Evolutionary conservation across 257 asterid species (phyloP), one percentile per base, ranked within the genome.

Genomic region (Fraxinus americana): DNA sequence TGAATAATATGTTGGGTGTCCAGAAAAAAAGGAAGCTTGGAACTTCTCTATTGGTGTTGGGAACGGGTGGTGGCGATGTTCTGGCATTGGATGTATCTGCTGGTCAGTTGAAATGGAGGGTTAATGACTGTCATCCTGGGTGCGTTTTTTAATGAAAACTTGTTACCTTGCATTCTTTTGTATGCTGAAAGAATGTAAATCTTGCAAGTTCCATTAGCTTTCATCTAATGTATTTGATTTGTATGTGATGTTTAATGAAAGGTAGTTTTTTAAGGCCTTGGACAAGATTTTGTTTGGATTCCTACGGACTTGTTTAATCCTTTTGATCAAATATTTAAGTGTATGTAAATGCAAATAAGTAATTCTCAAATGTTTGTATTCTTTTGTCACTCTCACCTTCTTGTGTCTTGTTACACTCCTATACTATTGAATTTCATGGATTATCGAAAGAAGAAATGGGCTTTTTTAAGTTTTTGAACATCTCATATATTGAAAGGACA

Each of bases 21-120:
- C 81, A 95, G 98, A 95, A 89, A 78, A 94, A 93, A 78, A 87
- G 98, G 90, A 93, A 95, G 90, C 93, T 93, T 72, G 91, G 91
- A 77, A 81, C 90, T 77, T 91, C 97, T 52, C 65, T 93, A 17
- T 78, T 95, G 87, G 81, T 95, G 80, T 81, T 95, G 83, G 99
- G 99, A 81, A 95, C 98, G 0, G 97, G 99, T 8, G 89, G 97
- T 38, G 98, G 99, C 2, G 99, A 95, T 88, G 92, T 93, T 73
- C 81, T 92, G 67, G 97, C 98, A 4, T 78, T 95, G 86, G 98
- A 95, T 80, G 96, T 93, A 25, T 75, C 93, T 77, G 93, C 93
- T 16, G 98, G 98, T 63, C 97, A 91, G 82, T 81, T 93, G 81
- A 95, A 93, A 84, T 91, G 99, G 99, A 92, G 89, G 81, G 82